A percentile compares a stretch with the other conserved stretches of the same genome.
These are phyloP conservation scores for Pythium myriotylum DNA, from an alignment of 352 stramenopile genomes.

Conservation along the genomic window DNA sequence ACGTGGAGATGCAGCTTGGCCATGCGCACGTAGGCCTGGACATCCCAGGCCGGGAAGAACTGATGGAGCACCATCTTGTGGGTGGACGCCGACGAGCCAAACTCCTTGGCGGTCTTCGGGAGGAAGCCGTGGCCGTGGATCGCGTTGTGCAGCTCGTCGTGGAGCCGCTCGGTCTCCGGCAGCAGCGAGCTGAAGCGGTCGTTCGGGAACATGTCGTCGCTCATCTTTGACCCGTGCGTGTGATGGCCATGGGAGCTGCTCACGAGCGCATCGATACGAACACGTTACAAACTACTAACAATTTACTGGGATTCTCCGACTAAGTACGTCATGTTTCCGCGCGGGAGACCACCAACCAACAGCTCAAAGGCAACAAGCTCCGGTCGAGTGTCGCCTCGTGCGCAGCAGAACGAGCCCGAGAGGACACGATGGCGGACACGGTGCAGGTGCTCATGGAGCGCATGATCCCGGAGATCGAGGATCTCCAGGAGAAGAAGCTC, in stretches of 20 bases:
- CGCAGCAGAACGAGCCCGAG: conserved; percentile 1
- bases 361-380: conserved; percentile 12
- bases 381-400: background rate
- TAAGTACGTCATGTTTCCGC: background rate
- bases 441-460: conserved; percentile 94
- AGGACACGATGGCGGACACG: conserved; percentile 87
- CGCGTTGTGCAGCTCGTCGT: conserved; percentile 58
- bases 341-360: conserved; percentile 30
- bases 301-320: background rate
- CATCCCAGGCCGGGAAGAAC: conserved; percentile 83
- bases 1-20: conserved; percentile 76
- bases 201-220: conserved; percentile 65
- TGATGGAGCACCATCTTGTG: conserved; percentile 72
- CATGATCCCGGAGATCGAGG: conserved; percentile 94
- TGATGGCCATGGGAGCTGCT: conserved; percentile 8
- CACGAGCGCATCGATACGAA: conserved; percentile 13
- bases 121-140: conserved; percentile 47
- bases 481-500: conserved; percentile 87
- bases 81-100: conserved; percentile 28
- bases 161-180: conserved; percentile 68
- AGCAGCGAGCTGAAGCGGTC: conserved; percentile 82
- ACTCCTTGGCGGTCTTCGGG: conserved; percentile 70
- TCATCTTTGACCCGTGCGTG: conserved; percentile 5
- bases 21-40: conserved; percentile 85
- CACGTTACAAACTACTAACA: conserved; percentile 3